A percentile compares a stretch with the other conserved stretches of the same genome.
Conservation (phyloP, 129 eudicot species). For the Centella asiatica region DNA sequence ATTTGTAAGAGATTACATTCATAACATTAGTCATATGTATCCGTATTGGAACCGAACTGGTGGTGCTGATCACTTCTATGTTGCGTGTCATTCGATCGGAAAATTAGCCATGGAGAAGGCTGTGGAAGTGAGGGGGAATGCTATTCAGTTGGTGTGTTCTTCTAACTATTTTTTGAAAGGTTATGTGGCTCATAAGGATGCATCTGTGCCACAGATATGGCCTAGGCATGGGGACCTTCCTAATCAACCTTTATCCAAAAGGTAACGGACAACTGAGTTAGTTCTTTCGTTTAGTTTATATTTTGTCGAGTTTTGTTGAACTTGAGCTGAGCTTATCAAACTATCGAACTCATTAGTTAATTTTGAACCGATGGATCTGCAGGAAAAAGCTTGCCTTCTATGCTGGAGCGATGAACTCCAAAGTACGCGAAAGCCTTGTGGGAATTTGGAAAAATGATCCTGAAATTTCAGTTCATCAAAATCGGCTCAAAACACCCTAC, state of each 20-base stretch:
- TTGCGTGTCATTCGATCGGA: constrained; percentile 86
- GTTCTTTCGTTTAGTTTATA: no score
- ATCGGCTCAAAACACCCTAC: constrained; percentile 62
- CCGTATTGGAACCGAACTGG: constrained; percentile 82
- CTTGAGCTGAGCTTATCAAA: no score
- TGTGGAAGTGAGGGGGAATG: constrained; percentile 50
- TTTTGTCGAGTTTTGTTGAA: no score
- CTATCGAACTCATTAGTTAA: not conserved
- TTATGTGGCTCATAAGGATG: constrained; percentile 77
- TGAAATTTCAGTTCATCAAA: constrained; percentile 41
- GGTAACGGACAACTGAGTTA: no score
- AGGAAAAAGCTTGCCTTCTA: constrained; percentile 85
- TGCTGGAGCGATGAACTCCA: constrained; percentile 90
- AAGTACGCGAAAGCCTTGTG: constrained; percentile 46
- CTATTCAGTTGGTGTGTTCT: constrained; percentile 91
- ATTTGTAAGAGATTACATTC: constrained; percentile 47
- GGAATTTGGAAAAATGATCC: constrained; percentile 54
- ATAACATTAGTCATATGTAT: constrained; percentile 34
- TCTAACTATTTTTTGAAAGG: constrained; percentile 69
- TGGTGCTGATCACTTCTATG: constrained; percentile 89
- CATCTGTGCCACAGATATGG: constrained; percentile 90
- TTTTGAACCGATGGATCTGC: constrained; percentile 2
- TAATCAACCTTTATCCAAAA: constrained; percentile 32
- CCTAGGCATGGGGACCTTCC: constrained; percentile 62
- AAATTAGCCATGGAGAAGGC: constrained; percentile 75